phyloP scores from a whole-genome alignment of 2,329 filamentous ascomycete species.

The Calonectria pseudoturangicola region DNA sequence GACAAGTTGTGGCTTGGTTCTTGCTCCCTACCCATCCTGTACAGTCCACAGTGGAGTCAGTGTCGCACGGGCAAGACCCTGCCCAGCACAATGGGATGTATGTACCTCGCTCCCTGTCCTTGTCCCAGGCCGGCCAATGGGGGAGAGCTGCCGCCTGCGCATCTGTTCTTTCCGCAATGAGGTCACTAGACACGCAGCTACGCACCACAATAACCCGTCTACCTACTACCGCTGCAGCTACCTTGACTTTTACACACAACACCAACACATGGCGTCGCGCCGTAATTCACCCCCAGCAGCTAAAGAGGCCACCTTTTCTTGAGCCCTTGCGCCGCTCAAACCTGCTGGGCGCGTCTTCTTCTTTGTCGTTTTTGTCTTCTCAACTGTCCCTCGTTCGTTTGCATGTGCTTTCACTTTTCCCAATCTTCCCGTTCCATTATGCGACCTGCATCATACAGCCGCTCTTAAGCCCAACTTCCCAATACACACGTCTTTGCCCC shows the following conservation, averaged over 20 bases:
- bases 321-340: constrained; percentile 8
- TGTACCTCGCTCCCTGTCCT: constrained; percentile 10
- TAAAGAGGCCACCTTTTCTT: constrained; percentile 33
- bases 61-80: constrained; percentile 14
- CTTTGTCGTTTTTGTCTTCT: constrained; percentile 23
- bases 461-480: not conserved
- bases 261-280: constrained; percentile 28
- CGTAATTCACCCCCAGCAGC: constrained; percentile 34
- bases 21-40: not conserved
- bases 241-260: constrained; percentile 25
- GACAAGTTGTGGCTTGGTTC: constrained; percentile 18
- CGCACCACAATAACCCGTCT: constrained; percentile 21
- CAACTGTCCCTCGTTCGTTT: not conserved
- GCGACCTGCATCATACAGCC: constrained; percentile 16
- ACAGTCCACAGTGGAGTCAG: constrained; percentile 1
- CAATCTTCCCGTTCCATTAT: constrained; percentile 25
- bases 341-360: constrained; percentile 27
- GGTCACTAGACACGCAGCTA: constrained; percentile 35
- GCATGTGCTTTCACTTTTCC: constrained; percentile 21
- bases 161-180: constrained; percentile 34
- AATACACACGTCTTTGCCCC: constrained; percentile 4
- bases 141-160: constrained; percentile 31
- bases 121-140: constrained; percentile 19
- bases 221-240: constrained; percentile 16
- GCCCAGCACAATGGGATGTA: constrained; percentile 3